Conservation (phyloP, 495 filamentous ascomycete species). For the Aspergillus leporis region DNA sequence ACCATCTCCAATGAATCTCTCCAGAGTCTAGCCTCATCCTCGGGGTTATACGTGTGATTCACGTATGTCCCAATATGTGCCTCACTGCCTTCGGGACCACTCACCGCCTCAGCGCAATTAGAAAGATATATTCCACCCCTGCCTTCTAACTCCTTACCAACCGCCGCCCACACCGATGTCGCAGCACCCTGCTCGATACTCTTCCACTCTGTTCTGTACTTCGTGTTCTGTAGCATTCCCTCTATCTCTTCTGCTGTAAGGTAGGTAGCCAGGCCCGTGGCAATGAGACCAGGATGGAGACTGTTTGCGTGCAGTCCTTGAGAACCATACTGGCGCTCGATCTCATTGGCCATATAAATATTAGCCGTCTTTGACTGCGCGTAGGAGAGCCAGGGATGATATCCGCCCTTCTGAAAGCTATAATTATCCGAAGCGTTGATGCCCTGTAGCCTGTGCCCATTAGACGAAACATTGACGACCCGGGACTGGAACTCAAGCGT, state of each 20-base stretch:
- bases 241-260: slow-evolving; percentile 16
- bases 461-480: slow-evolving; percentile 42
- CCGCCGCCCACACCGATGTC: slow-evolving; percentile 46
- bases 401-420: slow-evolving; percentile 27
- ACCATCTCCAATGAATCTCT: slow-evolving; percentile 45
- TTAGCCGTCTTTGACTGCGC: slow-evolving; percentile 35
- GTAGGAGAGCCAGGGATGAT: slow-evolving; percentile 33
- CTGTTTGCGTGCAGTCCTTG: slow-evolving; percentile 38
- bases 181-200: slow-evolving; percentile 34
- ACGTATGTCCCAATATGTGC: slow-evolving; percentile 29
- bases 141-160: slow-evolving; percentile 33
- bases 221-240: slow-evolving; percentile 15
- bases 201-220: slow-evolving; percentile 32
- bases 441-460: slow-evolving; percentile 29
- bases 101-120: slow-evolving; percentile 28
- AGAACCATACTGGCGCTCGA: slow-evolving; percentile 39
- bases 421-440: slow-evolving; percentile 26
- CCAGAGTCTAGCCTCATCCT: slow-evolving; percentile 45
- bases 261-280: slow-evolving; percentile 20
- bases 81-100: slow-evolving; percentile 14
- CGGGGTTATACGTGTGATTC: slow-evolving; percentile 35
- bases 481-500: slow-evolving; percentile 40
- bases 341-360: slow-evolving; percentile 40
- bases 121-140: slow-evolving; percentile 47
- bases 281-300: slow-evolving; percentile 41